A percentile compares a stretch with the other conserved stretches of the same genome.
Evolutionary conservation across 2,329 filamentous ascomycete species (phyloP).

Genomic region (Cordyceps cateniannulata): DNA sequence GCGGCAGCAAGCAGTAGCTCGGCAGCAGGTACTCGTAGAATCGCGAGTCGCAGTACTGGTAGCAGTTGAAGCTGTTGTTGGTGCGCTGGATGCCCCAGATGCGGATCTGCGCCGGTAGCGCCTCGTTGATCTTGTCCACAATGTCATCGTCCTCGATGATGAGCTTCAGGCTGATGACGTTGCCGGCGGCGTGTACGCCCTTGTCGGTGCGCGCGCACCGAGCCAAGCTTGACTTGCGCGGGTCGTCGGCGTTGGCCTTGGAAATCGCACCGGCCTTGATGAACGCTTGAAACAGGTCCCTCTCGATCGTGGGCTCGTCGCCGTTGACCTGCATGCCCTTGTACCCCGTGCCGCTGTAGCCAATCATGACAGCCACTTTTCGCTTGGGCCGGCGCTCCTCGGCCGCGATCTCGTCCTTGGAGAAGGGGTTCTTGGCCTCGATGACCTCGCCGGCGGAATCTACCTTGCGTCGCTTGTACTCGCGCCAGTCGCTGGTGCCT

Average conservation of each 20-base stretch:
- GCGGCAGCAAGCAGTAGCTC: constrained; percentile 85
- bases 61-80: constrained; percentile 87
- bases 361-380: constrained; percentile 93
- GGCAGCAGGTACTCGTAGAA: constrained; percentile 98
- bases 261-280: constrained; percentile 88
- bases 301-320: constrained; percentile 87
- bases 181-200: constrained; percentile 92
- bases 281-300: constrained; percentile 88
- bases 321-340: constrained; percentile 90
- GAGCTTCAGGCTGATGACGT: constrained; percentile 89
- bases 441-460: constrained; percentile 29
- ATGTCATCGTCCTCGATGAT: constrained; percentile 89
- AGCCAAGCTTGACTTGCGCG: constrained; percentile 90
- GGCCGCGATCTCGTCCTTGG: constrained; percentile 75
- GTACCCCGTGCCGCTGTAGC: constrained; percentile 94
- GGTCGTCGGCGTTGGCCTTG: constrained; percentile 93
- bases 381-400: constrained; percentile 87
- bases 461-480: constrained; percentile 36
- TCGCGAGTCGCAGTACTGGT: constrained; percentile 87
- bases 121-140: constrained; percentile 82
- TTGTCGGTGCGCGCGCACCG: constrained; percentile 96
- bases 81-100: constrained; percentile 92
- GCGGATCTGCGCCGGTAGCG: constrained; percentile 81
- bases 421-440: constrained; percentile 39
- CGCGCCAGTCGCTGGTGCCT: constrained; percentile 33